phyloP scores from a whole-genome alignment of 768 basidiomycete species.

The Phaffia tasmanica region DNA sequence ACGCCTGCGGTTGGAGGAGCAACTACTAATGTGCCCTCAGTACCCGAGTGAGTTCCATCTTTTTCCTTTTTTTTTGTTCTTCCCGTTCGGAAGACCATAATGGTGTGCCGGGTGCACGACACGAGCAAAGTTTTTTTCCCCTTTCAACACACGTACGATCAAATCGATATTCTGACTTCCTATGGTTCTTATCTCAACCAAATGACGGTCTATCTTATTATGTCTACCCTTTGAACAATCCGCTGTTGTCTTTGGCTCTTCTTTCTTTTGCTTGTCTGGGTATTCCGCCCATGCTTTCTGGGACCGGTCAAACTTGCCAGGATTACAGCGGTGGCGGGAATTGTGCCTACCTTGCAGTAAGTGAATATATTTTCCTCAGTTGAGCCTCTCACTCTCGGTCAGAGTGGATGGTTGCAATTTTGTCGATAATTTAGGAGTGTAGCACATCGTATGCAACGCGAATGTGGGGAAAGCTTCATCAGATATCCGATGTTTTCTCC shows the following conservation, averaged over 20 bases:
- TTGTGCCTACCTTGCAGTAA: slow-evolving; percentile 91
- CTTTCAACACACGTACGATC: not conserved
- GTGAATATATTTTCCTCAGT: slow-evolving; percentile 30
- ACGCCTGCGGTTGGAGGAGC: not conserved
- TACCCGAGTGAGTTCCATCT: slow-evolving; percentile 21
- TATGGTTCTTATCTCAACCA: not conserved
- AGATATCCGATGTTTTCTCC: not conserved
- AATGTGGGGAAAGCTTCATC: slow-evolving; percentile 8
- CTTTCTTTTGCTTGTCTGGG: not conserved
- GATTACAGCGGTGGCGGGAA: slow-evolving; percentile 92
- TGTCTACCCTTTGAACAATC: not conserved
- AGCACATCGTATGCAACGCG: not conserved
- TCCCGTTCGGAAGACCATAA: not conserved
- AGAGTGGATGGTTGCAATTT: slow-evolving; percentile 1
- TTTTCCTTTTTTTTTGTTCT: not conserved
- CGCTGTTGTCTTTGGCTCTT: not conserved
- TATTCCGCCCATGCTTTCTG: not conserved
- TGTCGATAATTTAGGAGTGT: slow-evolving; percentile 5
- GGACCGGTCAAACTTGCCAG: not conserved
- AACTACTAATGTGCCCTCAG: slow-evolving; percentile 2
- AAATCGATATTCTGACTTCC: not conserved
- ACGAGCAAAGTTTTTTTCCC: not conserved
- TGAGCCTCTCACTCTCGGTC: not conserved
- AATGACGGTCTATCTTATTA: not conserved
- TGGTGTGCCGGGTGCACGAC: not conserved